Evolutionary conservation across 192 early-diverging fungal genomes (phyloP), one percentile per base, ranked within the genome.

Genomic region (Oehlia diaphana): DNA sequence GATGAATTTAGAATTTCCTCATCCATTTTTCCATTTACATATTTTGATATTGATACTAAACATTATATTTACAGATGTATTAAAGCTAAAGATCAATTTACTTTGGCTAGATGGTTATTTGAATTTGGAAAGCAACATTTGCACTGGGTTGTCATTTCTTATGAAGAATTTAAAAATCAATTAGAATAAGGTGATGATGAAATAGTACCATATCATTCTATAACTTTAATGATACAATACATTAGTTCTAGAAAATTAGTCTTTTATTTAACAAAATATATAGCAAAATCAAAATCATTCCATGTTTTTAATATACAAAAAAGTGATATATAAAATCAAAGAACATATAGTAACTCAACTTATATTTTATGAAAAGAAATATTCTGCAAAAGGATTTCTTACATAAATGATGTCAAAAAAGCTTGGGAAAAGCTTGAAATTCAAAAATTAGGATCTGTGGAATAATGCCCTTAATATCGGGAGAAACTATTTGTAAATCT

Each of bases 391-490:
- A 26, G 26, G 26, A 26, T 26, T 26, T 26, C 26, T 26, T 26
- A 26, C 26, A 26, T 26, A 0, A 0, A 26, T 26, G 26, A 26
- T 0, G 26, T 26, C 26, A 26, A 26, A 26, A 26, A 26, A 26
- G 26, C 26, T 26, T 26, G 26, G 26, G 0, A 26, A 26, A 26
- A 26, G 26, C 26, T 26, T 26, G 26, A 26, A 26, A 26, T 26
- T 26, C 0, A 26, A 23, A 26, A 21, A 26, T 26, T 72, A 26
- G 42, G 71, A 14, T 23, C 42, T 13, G 53, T 72, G 39, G 71
- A 72, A 72, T n/a, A 50, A 49, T 72, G 9, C 49, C 53, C 23
- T 49, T 72, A 23, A 26, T 72, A 72, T 26, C 50, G 7, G 42
- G 47, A 2, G 19, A 72, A 72, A 21, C 2, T 4, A 72, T 72